A percentile compares a stretch with the other conserved stretches of the same genome.
phyloP scores from a whole-genome alignment of 2,329 filamentous ascomycete genomes.

The Pseudogymnoascus sp. region DNA sequence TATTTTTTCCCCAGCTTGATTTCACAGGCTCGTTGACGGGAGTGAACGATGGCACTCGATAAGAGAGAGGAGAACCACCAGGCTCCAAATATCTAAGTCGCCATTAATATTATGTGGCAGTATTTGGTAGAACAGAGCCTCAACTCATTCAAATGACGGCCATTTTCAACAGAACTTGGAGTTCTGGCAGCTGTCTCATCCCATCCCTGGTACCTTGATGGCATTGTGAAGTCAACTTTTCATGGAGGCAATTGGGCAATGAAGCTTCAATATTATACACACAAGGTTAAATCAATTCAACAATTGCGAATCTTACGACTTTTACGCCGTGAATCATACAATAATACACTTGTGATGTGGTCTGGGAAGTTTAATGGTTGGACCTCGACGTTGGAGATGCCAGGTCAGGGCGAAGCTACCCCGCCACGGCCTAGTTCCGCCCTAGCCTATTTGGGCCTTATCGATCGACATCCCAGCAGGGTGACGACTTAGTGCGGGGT shows the following conservation, averaged over 20 bases:
- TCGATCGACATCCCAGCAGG: conserved; percentile 1
- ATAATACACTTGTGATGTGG: not conserved
- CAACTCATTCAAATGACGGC: not conserved
- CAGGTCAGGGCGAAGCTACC: not conserved
- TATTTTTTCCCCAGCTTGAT: conserved; percentile 9
- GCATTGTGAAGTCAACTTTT: not conserved
- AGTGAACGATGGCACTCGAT: not conserved
- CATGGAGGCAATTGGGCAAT: not conserved
- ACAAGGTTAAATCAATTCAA: not conserved
- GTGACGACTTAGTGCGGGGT: conserved; percentile 4
- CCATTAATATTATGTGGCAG: not conserved
- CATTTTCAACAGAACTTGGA: not conserved
- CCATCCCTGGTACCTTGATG: not conserved
- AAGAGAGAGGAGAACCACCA: not conserved
- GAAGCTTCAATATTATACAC: not conserved
- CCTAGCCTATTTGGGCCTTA: conserved; percentile 2
- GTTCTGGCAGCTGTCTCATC: not conserved
- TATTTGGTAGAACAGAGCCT: not conserved
- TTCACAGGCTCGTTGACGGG: conserved; percentile 16
- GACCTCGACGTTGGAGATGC: not conserved
- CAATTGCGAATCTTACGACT: not conserved
- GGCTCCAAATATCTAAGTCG: not conserved
- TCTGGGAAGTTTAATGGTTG: not conserved
- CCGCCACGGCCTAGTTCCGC: not conserved
- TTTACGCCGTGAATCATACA: not conserved